phyloP scores from a whole-genome alignment of 768 basidiomycete species.

The Panaeolus papilionaceus region DNA sequence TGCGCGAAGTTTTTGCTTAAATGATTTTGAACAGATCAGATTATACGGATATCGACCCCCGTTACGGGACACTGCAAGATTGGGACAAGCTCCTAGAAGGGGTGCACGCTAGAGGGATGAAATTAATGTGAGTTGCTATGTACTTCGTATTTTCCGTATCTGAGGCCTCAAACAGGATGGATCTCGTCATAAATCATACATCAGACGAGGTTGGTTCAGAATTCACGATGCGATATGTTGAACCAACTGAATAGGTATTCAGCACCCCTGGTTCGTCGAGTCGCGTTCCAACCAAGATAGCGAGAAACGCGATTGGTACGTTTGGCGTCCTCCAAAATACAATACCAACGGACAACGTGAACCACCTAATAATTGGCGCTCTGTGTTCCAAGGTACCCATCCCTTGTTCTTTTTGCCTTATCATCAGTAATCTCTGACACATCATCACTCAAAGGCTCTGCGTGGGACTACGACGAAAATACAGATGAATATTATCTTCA shows the following conservation, averaged over 20 bases:
- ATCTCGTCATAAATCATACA: slow-evolving; percentile 78
- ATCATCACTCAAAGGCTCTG: slow-evolving; percentile 51
- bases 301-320: slow-evolving; percentile 78
- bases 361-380: slow-evolving; percentile 80
- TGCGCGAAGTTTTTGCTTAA: not conserved
- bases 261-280: slow-evolving; percentile 78
- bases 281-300: slow-evolving; percentile 56
- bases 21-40: slow-evolving; percentile 51
- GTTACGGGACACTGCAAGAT: slow-evolving; percentile 68
- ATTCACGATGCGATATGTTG: not conserved
- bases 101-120: slow-evolving; percentile 69
- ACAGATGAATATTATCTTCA: slow-evolving; percentile 80
- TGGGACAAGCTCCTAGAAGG: slow-evolving; percentile 62
- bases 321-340: slow-evolving; percentile 68
- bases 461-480: slow-evolving; percentile 71
- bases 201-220: slow-evolving; percentile 60
- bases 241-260: not conserved
- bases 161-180: slow-evolving; percentile 55
- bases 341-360: slow-evolving; percentile 57
- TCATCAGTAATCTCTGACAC: not conserved
- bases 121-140: slow-evolving; percentile 57
- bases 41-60: slow-evolving; percentile 66
- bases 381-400: slow-evolving; percentile 62
- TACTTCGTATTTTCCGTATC: not conserved
- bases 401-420: not conserved